Evolutionary conservation across 331 rosid species (phyloP), one percentile per base, ranked within the genome.

Genomic region (Stylosanthes scabra): DNA sequence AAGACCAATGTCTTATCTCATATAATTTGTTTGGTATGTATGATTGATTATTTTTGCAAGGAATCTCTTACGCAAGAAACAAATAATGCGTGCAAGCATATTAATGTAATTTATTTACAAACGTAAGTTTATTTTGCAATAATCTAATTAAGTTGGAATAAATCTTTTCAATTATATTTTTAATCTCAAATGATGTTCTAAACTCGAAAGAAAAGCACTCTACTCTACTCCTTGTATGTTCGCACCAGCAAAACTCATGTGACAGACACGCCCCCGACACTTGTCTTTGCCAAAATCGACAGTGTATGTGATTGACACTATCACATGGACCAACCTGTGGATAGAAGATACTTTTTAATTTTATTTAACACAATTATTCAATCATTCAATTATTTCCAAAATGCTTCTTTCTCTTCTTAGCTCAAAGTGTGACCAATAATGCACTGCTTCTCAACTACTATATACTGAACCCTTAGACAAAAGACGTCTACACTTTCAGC

Each of bases 241-340:
- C 63, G 67, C 77, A 68, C 12, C 44, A 52, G 50, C 51, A 72
- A 59, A 56, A 25, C 49, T 84, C 84, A 78, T 75, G 85, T 84
- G 88, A 76, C 62, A 59, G 58, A 71, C 85, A 72, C 76, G 74
- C 60, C 73, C 70, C 85, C 37, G 58, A 72, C 84, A 70, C 57
- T 59, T 77, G 86, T 71, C 68, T 58, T 62, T 68, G 80, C 49
- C 70, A 40, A 55, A 56, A 65, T 66, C 79, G 54, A 64, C 63
- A 69, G 47, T 49, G 25, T 20, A 20, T 20, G 47, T 78, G 79
- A 42, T 16, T 71, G 52, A 76, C 83, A 83, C 78, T 76, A 50
- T 75, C 93, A 86, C 97, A 86, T 88, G 97, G 90, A 86, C 81
- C 91, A 81, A 77, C 85, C 82, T 83, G 84, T 59, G 72, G 70